Evolutionary conservation across 1,139 yeast genomes (phyloP).

Genomic region (Komagataea norvegica): DNA sequence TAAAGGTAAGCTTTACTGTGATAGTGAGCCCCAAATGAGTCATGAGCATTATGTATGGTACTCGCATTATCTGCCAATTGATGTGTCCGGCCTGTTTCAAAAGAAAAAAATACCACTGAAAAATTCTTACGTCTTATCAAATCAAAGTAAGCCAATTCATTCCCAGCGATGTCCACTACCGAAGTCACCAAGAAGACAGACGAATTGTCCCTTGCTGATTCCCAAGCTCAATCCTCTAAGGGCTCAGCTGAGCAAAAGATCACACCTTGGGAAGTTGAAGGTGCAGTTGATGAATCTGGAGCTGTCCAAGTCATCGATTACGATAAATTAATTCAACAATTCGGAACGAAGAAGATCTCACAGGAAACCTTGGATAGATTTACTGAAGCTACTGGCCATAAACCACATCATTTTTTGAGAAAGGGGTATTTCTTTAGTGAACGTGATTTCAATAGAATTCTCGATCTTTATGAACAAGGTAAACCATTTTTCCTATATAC

Average conservation of each 20-base stretch:
- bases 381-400: conserved; percentile 75
- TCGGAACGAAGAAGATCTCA: conserved; percentile 77
- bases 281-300: conserved; percentile 89
- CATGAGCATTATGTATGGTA: too few species aligned
- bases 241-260: conserved; percentile 51
- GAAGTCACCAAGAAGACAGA: conserved; percentile 17
- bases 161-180: conserved; percentile 13
- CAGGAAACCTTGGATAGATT: conserved; percentile 73
- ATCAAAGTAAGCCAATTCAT: too few species aligned
- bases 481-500: conserved; percentile 95
- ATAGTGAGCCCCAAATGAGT: too few species aligned
- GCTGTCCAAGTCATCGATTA: conserved; percentile 85
- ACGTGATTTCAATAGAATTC: conserved; percentile 75
- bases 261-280: conserved; percentile 99
- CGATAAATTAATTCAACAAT: conserved; percentile 76
- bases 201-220: conserved; percentile 6
- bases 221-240: not conserved
- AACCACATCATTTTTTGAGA: conserved; percentile 88
- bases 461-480: conserved; percentile 89
- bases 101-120: not conserved
- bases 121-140: not conserved
- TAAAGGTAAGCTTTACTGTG: too few species aligned
- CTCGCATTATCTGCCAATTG: too few species aligned
- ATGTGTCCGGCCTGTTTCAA: too few species aligned
- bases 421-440: conserved; percentile 94